A percentile compares a stretch with the other conserved stretches of the same genome.
phyloP scores from a whole-genome alignment of 331 rosid species.

The Rhamnella rubrinervis region DNA sequence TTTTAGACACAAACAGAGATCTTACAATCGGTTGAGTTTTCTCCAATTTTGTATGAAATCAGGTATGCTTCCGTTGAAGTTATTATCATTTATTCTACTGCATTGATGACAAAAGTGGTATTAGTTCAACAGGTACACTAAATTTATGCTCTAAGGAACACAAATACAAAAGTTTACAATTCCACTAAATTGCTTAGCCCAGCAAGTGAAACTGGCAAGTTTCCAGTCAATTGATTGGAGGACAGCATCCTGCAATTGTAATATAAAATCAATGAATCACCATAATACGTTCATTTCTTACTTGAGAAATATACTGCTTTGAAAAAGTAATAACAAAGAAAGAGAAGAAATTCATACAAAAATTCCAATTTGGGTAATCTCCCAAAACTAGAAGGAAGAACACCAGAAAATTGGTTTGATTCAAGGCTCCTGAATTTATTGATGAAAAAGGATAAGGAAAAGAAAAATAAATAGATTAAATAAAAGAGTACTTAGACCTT shows the following conservation, averaged over 20 bases:
- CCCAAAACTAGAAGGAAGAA: slow-evolving; percentile 43
- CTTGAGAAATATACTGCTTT: slow-evolving; percentile 16
- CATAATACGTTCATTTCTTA: slow-evolving; percentile 9
- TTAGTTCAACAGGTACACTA: neutral
- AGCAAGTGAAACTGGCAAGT: slow-evolving; percentile 53
- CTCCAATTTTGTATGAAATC: slow-evolving; percentile 71
- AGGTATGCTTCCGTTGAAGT: slow-evolving; percentile 66
- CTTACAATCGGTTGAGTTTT: slow-evolving; percentile 69
- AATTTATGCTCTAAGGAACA: slow-evolving; percentile 2
- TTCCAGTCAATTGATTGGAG: slow-evolving; percentile 74
- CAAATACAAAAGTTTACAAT: slow-evolving; percentile 45
- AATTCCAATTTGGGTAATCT: slow-evolving; percentile 46
- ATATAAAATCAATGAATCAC: slow-evolving; percentile 15
- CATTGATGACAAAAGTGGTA: slow-evolving; percentile 29
- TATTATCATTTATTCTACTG: slow-evolving; percentile 80
- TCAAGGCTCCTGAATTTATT: slow-evolving; percentile 23
- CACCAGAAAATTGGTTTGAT: slow-evolving; percentile 33
- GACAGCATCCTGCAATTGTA: slow-evolving; percentile 57
- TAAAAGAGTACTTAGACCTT: neutral
- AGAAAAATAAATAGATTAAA: neutral
- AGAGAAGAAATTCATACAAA: slow-evolving; percentile 49
- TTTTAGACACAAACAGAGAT: slow-evolving; percentile 12
- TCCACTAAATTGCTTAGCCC: slow-evolving; percentile 53
- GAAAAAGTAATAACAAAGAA: neutral
- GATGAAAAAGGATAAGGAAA: neutral